Evolutionary conservation across 1,284 basidiomycete genomes (phyloP), one percentile per base, ranked within the genome.

Genomic region (Volvariella surrecta): DNA sequence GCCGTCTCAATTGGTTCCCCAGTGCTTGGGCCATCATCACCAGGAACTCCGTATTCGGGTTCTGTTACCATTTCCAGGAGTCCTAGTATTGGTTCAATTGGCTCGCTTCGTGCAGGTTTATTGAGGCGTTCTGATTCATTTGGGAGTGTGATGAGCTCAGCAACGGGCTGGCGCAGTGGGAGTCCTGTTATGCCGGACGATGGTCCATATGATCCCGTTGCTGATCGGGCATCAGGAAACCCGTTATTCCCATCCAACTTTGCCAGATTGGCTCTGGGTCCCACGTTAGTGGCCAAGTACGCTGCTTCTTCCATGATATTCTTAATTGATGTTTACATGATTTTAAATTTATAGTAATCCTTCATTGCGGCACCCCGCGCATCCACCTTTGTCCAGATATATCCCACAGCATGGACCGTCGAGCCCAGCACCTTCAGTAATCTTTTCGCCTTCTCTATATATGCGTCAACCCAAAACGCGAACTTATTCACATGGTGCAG

Each of bases 241-340:
- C 82, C 82, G 7, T 59, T 84, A 9, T 85, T 85, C 59, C 79
- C 76, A 8, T 78, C 68, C 47, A 75, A 70, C 55, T 85, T 85
- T 58, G 73, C 81, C 32, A 68, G 73, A 45, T 59, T 85, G 48
- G 70, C 74, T 19, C 51, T 68, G 16, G 70, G 68, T 19, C 80
- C 80, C 30, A 80, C 78, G 10, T 59, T 83, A 51, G 60, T 64
- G 13, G 68, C 71, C 16, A 75, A 72, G 79, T 79, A 52, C 50
- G 70, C 54, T 32, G 13, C 50, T 10, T 43, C 19, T 31, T n/a
- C 15, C 30, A 9, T 31, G 9, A 9, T 9, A 15, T 31, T 31
- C 30, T 31, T 15, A 31, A 9, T 15, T 9, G 9, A 9, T 31
- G 15, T 31, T 9, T 15, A 31, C 15, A 15, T 31, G 9, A 31